These are phyloP conservation scores for Cucumis melo DNA, from an alignment of 306 rosid genomes.

Conservation along the genomic window DNA sequence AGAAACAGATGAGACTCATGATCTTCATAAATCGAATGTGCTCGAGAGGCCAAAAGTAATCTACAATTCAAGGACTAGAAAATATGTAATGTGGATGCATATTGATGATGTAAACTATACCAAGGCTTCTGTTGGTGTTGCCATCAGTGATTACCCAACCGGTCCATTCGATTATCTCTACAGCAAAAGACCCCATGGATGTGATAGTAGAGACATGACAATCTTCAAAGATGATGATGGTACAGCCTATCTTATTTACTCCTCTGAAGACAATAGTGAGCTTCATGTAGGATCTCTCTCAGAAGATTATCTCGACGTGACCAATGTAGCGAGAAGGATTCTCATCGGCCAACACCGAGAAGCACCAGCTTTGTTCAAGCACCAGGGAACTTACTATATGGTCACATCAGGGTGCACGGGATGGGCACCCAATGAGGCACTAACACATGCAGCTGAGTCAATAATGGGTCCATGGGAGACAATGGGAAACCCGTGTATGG, in stretches of 20 bases:
- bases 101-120: conserved; percentile 88
- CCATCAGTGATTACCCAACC: conserved; percentile 62
- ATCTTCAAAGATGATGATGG: conserved; percentile 86
- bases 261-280: conserved; percentile 92
- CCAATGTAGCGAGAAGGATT: conserved; percentile 41
- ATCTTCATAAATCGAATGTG: conserved; percentile 79
- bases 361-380: conserved; percentile 95
- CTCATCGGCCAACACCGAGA: conserved; percentile 89
- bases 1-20: conserved; percentile 72
- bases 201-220: conserved; percentile 92
- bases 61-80: conserved; percentile 66
- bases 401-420: conserved; percentile 97
- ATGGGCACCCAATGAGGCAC: conserved; percentile 96
- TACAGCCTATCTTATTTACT: conserved; percentile 72
- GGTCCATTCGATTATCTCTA: conserved; percentile 81
- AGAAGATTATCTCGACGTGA: conserved; percentile 60
- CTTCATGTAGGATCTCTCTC: conserved; percentile 86
- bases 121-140: conserved; percentile 78
- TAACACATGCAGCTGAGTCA: conserved; percentile 84
- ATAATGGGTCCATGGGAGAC: conserved; percentile 92
- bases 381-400: conserved; percentile 85
- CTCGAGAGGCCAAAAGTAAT: conserved; percentile 95
- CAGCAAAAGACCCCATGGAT: conserved; percentile 87
- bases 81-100: conserved; percentile 99
- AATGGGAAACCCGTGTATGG: conserved; percentile 77